Base-by-base conservation (phyloP, 2,329 filamentous ascomycete genomes). In the Diaporthe ampelina region DNA sequence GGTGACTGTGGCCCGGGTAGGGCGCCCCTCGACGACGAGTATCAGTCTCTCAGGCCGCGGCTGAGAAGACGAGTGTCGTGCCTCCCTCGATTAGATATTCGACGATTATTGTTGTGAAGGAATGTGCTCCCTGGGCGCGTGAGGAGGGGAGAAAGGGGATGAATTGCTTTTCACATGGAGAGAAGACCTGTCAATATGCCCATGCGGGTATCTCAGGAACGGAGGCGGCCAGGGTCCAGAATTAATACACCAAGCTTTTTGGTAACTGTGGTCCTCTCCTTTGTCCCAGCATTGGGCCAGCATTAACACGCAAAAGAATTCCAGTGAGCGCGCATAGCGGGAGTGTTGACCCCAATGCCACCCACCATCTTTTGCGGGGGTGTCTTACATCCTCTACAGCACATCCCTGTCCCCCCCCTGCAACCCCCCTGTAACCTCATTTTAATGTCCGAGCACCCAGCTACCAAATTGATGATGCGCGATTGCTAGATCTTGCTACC, bases 371-470 rank as follows among this genome's bases (percentile, higher is more conserved):
- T 21, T n/a, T n/a, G n/a, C n/a, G n/a, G n/a, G n/a, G n/a, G n/a
- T n/a, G n/a, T n/a, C n/a, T n/a, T n/a, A n/a, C n/a, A n/a, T n/a
- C n/a, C n/a, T n/a, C n/a, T n/a, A n/a, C n/a, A n/a, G n/a, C n/a
- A n/a, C n/a, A n/a, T n/a, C n/a, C n/a, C n/a, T n/a, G n/a, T n/a
- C n/a, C n/a, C n/a, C n/a, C n/a, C n/a, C n/a, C n/a, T n/a, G n/a
- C n/a, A n/a, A n/a, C n/a, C n/a, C n/a, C n/a, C n/a, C n/a, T n/a
- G 63, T 21, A 54, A 68, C 63, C 48, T 24, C 21, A 21, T 13
- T 68, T 40, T 68, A 68, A 68, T 68, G 63, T 68, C 63, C 63
- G 63, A 68, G 63, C 45, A 68, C 40, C 63, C 63, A 13, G 29
- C 61, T 68, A 29, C 63, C 21, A 68, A 54, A 54, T 29, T 54